These are phyloP conservation scores for Sporothrix mexicana DNA, from an alignment of 2,329 filamentous ascomycete species.

Conservation along the genomic window DNA sequence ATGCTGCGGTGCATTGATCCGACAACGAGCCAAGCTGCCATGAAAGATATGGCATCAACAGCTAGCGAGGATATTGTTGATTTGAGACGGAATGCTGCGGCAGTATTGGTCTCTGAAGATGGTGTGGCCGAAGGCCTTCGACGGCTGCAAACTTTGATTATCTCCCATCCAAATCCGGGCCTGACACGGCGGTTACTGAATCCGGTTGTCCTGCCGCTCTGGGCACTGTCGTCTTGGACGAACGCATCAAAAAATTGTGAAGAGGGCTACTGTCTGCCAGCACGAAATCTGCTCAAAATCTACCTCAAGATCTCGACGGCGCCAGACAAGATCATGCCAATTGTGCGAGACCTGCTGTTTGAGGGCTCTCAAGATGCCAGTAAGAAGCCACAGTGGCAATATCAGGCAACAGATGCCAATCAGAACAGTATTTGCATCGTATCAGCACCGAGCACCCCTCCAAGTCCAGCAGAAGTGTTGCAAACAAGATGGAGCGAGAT, in stretches of 20 bases:
- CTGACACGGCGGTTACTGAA: constrained; percentile 66
- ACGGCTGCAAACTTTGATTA: constrained; percentile 61
- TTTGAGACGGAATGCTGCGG: constrained; percentile 47
- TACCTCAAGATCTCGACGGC: constrained; percentile 64
- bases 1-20: constrained; percentile 60
- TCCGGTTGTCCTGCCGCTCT: constrained; percentile 65
- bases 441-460: constrained; percentile 40
- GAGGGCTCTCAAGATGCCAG: constrained; percentile 51
- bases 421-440: constrained; percentile 60
- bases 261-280: constrained; percentile 52
- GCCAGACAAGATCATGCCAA: constrained; percentile 52
- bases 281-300: constrained; percentile 59
- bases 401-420: constrained; percentile 49
- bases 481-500: constrained; percentile 46
- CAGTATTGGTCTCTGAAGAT: constrained; percentile 53
- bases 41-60: constrained; percentile 41
- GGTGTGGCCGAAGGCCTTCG: constrained; percentile 59
- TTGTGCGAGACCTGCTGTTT: constrained; percentile 63
- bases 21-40: constrained; percentile 38
- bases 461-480: constrained; percentile 40
- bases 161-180: constrained; percentile 70
- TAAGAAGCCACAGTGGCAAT: constrained; percentile 57
- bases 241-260: constrained; percentile 42
- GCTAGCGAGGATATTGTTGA: constrained; percentile 54
- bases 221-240: constrained; percentile 64